Percentiles rank a stretch among this genome's conserved stretches.
These are phyloP conservation scores for Cruciata laevipes DNA, from an alignment of 257 asterid genomes.

Conservation along the genomic window DNA sequence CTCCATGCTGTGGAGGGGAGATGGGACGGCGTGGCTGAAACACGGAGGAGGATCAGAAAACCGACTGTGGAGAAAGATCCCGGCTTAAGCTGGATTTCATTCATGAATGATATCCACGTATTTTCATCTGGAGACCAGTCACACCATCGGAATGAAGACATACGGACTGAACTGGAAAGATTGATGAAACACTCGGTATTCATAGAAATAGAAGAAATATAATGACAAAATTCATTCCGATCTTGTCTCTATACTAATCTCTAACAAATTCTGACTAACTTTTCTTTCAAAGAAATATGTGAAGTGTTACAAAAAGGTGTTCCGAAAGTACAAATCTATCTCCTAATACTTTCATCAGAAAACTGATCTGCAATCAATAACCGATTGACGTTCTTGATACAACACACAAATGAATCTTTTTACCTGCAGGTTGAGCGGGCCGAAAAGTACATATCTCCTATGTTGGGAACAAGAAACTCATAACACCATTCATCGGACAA, in stretches of 20 bases:
- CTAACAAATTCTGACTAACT: neutral
- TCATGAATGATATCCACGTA: conserved; percentile 29
- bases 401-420: too few species aligned
- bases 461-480: too few species aligned
- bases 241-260: neutral
- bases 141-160: conserved; percentile 28
- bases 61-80: conserved; percentile 45
- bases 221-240: neutral
- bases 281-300: neutral
- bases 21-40: conserved; percentile 52
- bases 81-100: conserved; percentile 75
- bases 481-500: too few species aligned
- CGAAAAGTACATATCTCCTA: too few species aligned
- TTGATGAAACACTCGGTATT: conserved; percentile 33
- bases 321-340: neutral
- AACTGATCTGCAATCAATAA: neutral
- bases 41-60: conserved; percentile 47
- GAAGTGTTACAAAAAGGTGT: conserved; percentile 8
- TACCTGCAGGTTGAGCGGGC: too few species aligned
- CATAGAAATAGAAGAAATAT: conserved; percentile 17
- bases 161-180: conserved; percentile 33
- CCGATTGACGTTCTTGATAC: too few species aligned
- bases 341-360: neutral
- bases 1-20: conserved; percentile 57
- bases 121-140: conserved; percentile 55